These are phyloP conservation scores for Novymonas esmeraldas DNA, from an alignment of 208 protist species.

Conservation along the genomic window DNA sequence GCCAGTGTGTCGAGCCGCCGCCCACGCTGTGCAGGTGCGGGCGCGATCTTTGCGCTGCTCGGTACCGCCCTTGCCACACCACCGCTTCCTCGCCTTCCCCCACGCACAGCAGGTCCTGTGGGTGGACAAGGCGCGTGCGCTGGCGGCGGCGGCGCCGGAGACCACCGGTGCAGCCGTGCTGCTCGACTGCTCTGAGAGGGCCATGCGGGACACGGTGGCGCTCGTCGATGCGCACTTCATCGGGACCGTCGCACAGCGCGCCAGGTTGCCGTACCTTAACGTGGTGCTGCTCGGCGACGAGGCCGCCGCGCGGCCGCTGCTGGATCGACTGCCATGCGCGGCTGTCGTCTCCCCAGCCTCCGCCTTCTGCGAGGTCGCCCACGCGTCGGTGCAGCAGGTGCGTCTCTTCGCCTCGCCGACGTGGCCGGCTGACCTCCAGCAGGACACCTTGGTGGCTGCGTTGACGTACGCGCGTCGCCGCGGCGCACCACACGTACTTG, in stretches of 20 bases:
- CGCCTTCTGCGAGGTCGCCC: slow-evolving; percentile 24
- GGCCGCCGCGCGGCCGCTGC: slow-evolving; percentile 26
- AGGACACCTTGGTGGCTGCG: slow-evolving; percentile 53
- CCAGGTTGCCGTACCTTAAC: slow-evolving; percentile 27
- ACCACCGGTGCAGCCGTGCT: slow-evolving; percentile 40
- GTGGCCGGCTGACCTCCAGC: slow-evolving; percentile 48
- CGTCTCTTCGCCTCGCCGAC: slow-evolving; percentile 46
- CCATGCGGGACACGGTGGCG: slow-evolving; percentile 35
- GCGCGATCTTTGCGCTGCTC: slow-evolving; percentile 14
- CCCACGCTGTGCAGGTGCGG: slow-evolving; percentile 16
- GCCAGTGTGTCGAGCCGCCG: slow-evolving; percentile 15
- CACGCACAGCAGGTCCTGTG: slow-evolving; percentile 31
- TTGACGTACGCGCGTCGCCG: slow-evolving; percentile 53
- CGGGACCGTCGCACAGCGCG: slow-evolving; percentile 8
- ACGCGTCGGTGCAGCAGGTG: slow-evolving; percentile 66
- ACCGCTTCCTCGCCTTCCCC: slow-evolving; percentile 35
- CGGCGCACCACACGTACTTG: slow-evolving; percentile 53
- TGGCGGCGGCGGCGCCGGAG: slow-evolving; percentile 14
- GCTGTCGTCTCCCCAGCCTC: slow-evolving; percentile 55
- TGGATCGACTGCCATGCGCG: slow-evolving; percentile 40
- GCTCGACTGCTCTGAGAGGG: slow-evolving; percentile 55
- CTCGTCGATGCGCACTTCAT: slow-evolving; percentile 42
- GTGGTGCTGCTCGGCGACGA: slow-evolving; percentile 64
- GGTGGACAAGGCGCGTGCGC: slow-evolving; percentile 31
- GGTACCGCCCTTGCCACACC: slow-evolving; percentile 23